Conservation (phyloP, 306 rosid species). For the Rosa lucieae region DNA sequence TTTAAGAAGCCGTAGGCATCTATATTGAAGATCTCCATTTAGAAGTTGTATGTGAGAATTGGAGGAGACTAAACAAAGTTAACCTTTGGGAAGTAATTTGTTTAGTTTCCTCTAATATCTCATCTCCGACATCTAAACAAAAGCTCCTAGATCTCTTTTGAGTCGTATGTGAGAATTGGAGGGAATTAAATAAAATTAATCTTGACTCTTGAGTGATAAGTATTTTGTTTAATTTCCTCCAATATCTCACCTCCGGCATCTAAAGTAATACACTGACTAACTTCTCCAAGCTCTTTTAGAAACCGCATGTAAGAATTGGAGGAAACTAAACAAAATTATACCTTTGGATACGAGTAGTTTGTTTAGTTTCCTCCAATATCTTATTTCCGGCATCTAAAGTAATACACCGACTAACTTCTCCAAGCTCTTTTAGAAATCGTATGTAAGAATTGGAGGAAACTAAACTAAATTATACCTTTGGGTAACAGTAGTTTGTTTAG, state of each 20-base stretch:
- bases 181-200: background rate
- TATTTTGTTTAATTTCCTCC: background rate
- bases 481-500: background rate
- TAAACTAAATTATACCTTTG: background rate
- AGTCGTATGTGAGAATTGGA: background rate
- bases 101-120: background rate
- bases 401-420: background rate
- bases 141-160: background rate
- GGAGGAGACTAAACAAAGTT: background rate
- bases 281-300: background rate
- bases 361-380: background rate
- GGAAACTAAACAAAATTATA: background rate
- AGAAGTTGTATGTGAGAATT: slow-evolving; percentile 8
- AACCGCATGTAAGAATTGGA: background rate
- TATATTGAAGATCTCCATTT: background rate
- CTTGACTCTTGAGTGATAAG: background rate
- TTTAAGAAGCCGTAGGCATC: background rate
- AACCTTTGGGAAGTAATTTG: background rate
- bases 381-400: background rate
- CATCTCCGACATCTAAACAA: background rate
- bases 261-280: background rate
- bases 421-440: background rate
- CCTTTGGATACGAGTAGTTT: background rate
- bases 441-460: background rate
- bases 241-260: background rate